Evolutionary conservation across 2,329 filamentous ascomycete species (phyloP), one percentile per base, ranked within the genome.

Genomic region (Cordyceps tenuipes): DNA sequence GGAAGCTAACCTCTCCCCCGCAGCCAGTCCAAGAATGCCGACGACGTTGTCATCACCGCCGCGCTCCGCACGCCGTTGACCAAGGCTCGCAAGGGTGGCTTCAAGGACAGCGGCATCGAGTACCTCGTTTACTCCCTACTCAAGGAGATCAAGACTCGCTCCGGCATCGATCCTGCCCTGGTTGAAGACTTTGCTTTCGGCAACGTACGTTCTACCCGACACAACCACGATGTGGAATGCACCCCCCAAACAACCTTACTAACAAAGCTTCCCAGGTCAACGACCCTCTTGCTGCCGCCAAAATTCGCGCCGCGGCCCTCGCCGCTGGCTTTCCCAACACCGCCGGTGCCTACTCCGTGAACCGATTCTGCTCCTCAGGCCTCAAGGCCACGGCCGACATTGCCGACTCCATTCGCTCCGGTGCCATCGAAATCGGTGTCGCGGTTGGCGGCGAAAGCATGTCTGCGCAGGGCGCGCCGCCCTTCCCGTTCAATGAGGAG

Each of bases 351-450:
- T 92, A 83, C 48, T 87, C 88, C 48, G 82, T 96, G 61, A 97
- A 97, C 81, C 88, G 94, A 63, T 97, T 99, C 86, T 99, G 94
- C 82, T 95, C 91, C 43, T 97, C 92, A 0, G 94, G 94, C 41
- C 86, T 99, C 65, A 95, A 97, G 77, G 92, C 94, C 61, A 90
- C 92, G 5, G 92, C 96, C 75, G 91, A 97, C 70, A 95, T 99
- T 66, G 92, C 94, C 55, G 88, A 94, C 76, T 84, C 91, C 72
- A 97, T 99, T 73, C 73, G 81, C 61, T 77, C 79, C 55, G 91
- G 92, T 63, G 83, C 83, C 67, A 97, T 99, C 72, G 88, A 96
- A 62, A 75, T 96, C 64, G 94, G 94, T 67, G 79, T 99, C 63
- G 93, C 92, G 17, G 75, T 95, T 50, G 94, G 94, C 57, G 91